phyloP scores from a whole-genome alignment of 148 eudicot species.

The Camellia lanceoleosa region DNA sequence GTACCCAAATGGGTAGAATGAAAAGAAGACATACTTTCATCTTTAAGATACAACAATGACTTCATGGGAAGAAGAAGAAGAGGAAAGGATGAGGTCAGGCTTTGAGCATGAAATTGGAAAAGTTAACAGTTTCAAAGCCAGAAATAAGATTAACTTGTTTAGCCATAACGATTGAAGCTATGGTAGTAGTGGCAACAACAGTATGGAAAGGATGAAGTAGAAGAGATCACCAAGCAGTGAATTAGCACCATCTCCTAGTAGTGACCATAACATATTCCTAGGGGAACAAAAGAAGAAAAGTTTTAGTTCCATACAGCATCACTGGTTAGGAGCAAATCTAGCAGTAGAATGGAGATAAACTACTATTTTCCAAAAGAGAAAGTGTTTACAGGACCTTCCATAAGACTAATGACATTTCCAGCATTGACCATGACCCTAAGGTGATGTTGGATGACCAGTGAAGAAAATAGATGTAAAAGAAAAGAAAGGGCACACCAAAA shows the following conservation, averaged over 20 bases:
- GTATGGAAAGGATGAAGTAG: not conserved
- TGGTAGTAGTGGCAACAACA: too few relatives aligned
- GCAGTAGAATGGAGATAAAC: not conserved
- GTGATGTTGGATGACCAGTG: too few relatives aligned
- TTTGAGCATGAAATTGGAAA: not conserved
- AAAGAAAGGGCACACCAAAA: too few relatives aligned
- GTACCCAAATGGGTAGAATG: not conserved
- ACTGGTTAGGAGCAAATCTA: not conserved
- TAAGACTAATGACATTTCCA: not conserved
- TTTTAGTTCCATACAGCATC: not conserved
- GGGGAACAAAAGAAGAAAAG: not conserved
- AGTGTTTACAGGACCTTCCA: not conserved
- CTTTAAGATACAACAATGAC: not conserved
- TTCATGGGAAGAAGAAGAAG: not conserved
- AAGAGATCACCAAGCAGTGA: not conserved
- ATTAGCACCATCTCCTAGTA: not conserved
- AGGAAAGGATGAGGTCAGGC: not conserved
- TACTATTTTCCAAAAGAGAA: not conserved
- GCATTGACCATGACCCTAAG: not conserved
- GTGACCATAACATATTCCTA: not conserved
- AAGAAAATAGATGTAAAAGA: too few relatives aligned
- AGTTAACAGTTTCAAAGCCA: not conserved
- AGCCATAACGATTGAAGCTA: not conserved
- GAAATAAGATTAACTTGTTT: not conserved
- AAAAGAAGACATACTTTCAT: not conserved